Percentiles rank a stretch among this genome's conserved stretches.
Conservation (phyloP, 2,329 filamentous ascomycete species). For the Diplodia mutila region DNA sequence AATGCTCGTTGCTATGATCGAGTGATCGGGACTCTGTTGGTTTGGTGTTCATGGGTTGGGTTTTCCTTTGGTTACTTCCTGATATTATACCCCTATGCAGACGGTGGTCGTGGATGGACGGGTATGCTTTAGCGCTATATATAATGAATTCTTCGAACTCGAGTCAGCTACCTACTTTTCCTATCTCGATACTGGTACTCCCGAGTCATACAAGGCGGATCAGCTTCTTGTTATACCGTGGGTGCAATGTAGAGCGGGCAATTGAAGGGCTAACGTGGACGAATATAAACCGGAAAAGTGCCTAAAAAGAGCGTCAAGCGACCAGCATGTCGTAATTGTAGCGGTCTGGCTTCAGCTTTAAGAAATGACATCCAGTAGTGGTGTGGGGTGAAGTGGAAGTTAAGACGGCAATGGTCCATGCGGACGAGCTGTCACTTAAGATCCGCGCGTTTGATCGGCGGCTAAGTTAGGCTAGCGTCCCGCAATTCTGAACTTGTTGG, state of each 20-base stretch:
- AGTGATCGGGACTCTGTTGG: slow-evolving; percentile 30
- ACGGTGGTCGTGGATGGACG: neutral
- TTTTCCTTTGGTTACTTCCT: neutral
- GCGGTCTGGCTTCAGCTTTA: no score
- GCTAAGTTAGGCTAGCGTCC: slow-evolving; percentile 9
- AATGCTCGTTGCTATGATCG: slow-evolving; percentile 70
- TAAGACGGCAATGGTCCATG: slow-evolving; percentile 16
- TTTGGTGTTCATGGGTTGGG: neutral
- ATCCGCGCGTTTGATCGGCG: slow-evolving; percentile 23
- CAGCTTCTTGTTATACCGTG: neutral
- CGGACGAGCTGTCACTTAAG: neutral
- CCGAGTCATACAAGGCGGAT: neutral
- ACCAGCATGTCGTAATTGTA: neutral
- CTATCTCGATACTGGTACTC: neutral
- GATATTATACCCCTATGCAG: neutral
- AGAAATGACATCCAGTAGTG: neutral
- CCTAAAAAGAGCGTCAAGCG: neutral
- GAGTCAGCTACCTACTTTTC: neutral
- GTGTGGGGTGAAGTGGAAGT: slow-evolving; percentile 11
- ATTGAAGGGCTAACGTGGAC: neutral
- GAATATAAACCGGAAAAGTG: neutral
- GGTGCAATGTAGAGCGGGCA: neutral
- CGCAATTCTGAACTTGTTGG: neutral
- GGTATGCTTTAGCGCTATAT: neutral
- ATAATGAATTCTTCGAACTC: neutral